Percentiles rank a stretch among this genome's conserved stretches.
phyloP scores from a whole-genome alignment of 108 stramenopile species.

The Nitzschia inconspicua region DNA sequence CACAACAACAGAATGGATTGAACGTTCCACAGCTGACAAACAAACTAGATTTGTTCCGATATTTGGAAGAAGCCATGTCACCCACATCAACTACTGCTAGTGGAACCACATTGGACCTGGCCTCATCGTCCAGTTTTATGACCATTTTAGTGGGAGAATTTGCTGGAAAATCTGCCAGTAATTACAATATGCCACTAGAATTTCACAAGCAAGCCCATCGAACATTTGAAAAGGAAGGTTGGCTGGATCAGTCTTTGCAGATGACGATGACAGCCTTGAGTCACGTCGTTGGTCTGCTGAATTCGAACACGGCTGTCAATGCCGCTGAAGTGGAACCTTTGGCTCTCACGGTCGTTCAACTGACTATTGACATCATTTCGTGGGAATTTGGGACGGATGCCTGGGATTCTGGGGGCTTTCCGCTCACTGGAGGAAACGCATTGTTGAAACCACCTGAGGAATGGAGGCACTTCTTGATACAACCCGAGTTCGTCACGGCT shows the following conservation, averaged over 20 bases:
- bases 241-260: conserved; percentile 24
- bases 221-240: conserved; percentile 41
- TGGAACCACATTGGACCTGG: conserved; percentile 12
- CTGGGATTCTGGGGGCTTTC: conserved; percentile 41
- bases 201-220: conserved; percentile 68
- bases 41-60: conserved; percentile 22
- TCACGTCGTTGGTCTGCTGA: conserved; percentile 20
- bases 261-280: conserved; percentile 35
- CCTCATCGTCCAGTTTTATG: conserved; percentile 49
- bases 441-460: conserved; percentile 55
- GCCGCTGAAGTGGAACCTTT: conserved; percentile 12
- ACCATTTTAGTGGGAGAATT: conserved; percentile 65
- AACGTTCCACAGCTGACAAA: conserved; percentile 1
- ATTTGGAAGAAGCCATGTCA: conserved; percentile 6
- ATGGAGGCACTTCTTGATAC: conserved; percentile 58
- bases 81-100: not conserved
- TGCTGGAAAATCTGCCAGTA: conserved; percentile 57
- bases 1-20: conserved; percentile 14
- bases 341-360: conserved; percentile 43
- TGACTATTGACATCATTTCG: conserved; percentile 53
- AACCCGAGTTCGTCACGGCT: conserved; percentile 68
- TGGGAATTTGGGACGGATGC: conserved; percentile 79
- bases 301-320: conserved; percentile 4
- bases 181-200: conserved; percentile 69
- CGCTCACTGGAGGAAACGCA: conserved; percentile 11